These are phyloP conservation scores for Clonostachys rosea DNA, from an alignment of 2,329 filamentous ascomycete genomes.

Conservation along the genomic window DNA sequence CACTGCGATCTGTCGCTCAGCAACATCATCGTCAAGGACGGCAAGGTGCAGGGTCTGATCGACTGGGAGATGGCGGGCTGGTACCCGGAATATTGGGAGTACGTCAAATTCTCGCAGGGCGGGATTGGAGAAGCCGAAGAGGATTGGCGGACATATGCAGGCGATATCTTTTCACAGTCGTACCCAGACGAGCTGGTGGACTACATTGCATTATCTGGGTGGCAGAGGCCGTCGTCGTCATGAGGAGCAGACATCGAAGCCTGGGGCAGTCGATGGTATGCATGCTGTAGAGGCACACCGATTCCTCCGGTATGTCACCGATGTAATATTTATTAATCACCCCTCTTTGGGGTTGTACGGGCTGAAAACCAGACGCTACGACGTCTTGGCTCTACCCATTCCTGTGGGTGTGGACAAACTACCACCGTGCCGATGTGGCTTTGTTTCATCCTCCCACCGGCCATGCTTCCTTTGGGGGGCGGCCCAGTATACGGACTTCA, in stretches of 20 bases:
- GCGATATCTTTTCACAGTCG: constrained; percentile 14
- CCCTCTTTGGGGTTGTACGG: no score
- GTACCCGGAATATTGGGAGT: constrained; percentile 8
- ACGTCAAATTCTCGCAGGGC: constrained; percentile 21
- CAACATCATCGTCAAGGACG: constrained; percentile 35
- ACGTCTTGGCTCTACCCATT: no score
- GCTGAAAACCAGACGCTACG: no score
- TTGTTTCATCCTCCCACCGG: no score
- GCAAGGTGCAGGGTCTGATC: constrained; percentile 7
- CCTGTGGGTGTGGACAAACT: no score
- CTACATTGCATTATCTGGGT: constrained; percentile 12
- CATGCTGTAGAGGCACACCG: no score
- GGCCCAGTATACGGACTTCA: no score
- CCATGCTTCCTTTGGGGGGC: no score
- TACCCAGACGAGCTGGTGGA: constrained; percentile 18
- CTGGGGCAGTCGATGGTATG: not conserved
- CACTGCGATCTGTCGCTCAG: constrained; percentile 42
- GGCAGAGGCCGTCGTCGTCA: constrained; percentile 2
- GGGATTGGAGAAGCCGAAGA: constrained; percentile 1
- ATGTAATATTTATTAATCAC: no score
- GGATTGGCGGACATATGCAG: constrained; percentile 13
- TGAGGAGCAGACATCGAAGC: constrained; percentile 7
- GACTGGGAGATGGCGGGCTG: constrained; percentile 5
- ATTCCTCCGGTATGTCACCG: no score
- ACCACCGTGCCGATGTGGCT: no score